Conservation (phyloP, 257 asterid genomes). For the Buddleja alternifolia region DNA sequence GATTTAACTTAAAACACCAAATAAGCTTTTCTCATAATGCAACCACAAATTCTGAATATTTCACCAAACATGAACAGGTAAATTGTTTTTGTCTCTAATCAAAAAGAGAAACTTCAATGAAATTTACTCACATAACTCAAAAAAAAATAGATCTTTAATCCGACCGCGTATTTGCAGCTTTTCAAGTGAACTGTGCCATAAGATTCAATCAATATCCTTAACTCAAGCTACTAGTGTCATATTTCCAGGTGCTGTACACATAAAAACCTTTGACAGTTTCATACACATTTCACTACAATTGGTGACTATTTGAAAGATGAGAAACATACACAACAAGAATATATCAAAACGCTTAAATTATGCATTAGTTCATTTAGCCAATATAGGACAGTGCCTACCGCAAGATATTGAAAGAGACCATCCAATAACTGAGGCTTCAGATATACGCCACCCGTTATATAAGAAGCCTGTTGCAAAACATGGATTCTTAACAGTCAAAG, state of each 20-base stretch:
- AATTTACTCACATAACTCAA: not conserved
- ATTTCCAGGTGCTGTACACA: not conserved
- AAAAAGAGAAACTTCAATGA: not conserved
- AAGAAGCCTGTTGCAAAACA: conserved; percentile 70
- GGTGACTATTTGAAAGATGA: not conserved
- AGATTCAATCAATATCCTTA: no score
- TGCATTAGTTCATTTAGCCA: conserved; percentile 8
- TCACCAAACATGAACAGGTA: not conserved
- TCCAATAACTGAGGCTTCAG: conserved; percentile 82
- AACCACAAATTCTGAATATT: not conserved
- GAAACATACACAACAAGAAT: conserved; percentile 5
- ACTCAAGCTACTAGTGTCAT: no score
- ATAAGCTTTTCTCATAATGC: not conserved
- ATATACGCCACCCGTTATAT: conserved; percentile 87
- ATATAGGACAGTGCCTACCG: conserved; percentile 51
- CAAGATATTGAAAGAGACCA: conserved; percentile 80
- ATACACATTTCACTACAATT: no score
- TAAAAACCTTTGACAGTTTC: no score
- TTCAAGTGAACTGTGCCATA: not conserved
- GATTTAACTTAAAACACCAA: not conserved
- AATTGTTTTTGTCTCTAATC: not conserved
- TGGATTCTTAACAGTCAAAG: conserved; percentile 27
- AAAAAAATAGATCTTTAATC: not conserved
- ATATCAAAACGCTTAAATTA: not conserved
- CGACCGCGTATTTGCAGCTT: not conserved